phyloP scores from a whole-genome alignment of 371 early-diverging fungal species.

The Coemansia linderi region DNA sequence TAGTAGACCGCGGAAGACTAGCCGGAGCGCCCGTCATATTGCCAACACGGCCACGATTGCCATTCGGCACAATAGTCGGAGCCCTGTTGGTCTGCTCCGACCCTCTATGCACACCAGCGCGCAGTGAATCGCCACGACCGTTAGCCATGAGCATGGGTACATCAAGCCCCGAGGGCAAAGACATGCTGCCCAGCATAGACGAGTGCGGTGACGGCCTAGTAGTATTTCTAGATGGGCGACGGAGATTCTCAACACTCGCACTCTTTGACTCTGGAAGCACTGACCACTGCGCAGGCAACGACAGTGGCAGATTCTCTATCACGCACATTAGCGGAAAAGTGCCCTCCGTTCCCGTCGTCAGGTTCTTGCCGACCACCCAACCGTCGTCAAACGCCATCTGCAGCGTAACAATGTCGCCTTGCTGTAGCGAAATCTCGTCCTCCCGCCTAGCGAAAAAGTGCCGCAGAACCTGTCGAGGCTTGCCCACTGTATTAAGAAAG shows the following conservation, averaged over 20 bases:
- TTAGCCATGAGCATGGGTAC: background rate
- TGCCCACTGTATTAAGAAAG: conserved; percentile 49
- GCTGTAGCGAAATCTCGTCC: conserved; percentile 54
- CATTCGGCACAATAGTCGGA: conserved; percentile 1
- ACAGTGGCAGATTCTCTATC: conserved; percentile 35
- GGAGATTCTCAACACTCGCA: conserved; percentile 34
- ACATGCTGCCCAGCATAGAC: conserved; percentile 20
- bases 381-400: conserved; percentile 60
- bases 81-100: background rate
- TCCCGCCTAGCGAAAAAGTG: conserved; percentile 55
- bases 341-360: conserved; percentile 56
- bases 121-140: background rate
- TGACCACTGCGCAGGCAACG: conserved; percentile 53
- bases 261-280: conserved; percentile 44
- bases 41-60: conserved; percentile 22
- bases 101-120: background rate
- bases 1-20: background rate
- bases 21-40: conserved; percentile 6
- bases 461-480: conserved; percentile 47
- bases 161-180: conserved; percentile 7
- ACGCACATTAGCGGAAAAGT: conserved; percentile 61
- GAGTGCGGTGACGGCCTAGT: conserved; percentile 14
- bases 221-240: conserved; percentile 18
- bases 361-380: conserved; percentile 60
- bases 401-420: conserved; percentile 49